Percentiles rank a stretch among this genome's conserved stretches.
These are phyloP conservation scores for Curvularia eragrostidis DNA, from an alignment of 2,329 filamentous ascomycete species.

Conservation along the genomic window DNA sequence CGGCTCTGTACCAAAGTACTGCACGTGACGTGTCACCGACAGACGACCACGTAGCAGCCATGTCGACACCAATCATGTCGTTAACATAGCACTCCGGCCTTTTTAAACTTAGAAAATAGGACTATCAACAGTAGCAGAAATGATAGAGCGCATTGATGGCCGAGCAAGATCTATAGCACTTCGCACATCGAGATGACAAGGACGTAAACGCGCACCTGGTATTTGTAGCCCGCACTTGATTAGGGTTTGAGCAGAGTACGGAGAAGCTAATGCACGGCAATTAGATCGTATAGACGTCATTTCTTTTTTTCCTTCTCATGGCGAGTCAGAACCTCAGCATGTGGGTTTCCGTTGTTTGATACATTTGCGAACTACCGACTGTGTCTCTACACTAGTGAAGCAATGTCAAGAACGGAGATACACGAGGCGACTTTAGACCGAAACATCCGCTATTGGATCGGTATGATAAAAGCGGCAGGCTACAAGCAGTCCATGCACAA, in stretches of 20 bases:
- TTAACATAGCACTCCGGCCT: neutral
- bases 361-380: neutral
- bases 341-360: neutral
- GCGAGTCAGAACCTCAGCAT: neutral
- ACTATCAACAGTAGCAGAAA: neutral
- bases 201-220: neutral
- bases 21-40: constrained; percentile 2
- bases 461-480: neutral
- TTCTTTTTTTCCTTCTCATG: neutral
- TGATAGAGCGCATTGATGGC: neutral
- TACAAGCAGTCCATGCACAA: neutral
- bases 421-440: neutral
- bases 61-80: neutral
- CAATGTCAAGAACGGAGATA: neutral
- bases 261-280: neutral
- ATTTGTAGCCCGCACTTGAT: neutral
- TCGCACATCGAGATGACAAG: neutral
- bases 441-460: neutral
- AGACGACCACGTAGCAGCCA: neutral
- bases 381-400: neutral
- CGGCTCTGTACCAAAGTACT: neutral
- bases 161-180: neutral
- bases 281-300: neutral
- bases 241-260: neutral
- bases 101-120: neutral